Base-by-base conservation (phyloP, 2,329 filamentous ascomycete species). In the Aspergillus neoniger region DNA sequence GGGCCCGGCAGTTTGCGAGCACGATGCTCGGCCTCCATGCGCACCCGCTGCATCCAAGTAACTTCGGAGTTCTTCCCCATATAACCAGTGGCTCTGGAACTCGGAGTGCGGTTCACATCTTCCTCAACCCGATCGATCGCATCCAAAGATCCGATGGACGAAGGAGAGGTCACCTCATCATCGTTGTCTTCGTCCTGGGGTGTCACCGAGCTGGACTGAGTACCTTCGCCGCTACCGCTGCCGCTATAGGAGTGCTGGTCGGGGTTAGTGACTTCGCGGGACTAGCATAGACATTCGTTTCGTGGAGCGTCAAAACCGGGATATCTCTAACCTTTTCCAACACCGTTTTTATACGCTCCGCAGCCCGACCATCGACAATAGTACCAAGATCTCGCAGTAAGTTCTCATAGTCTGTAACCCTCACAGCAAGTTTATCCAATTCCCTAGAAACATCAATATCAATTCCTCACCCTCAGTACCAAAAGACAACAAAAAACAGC, bases 21-120 rank as follows among this genome's bases (percentile, higher is more conserved):
- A 49, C 74, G 67, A 64, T 78, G 67, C 39, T 74, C 71, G 59
- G 75, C 70, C 69, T 80, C 74, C 68, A 70, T 66, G 7, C 72
- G 73, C 23, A 80, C 61, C 39, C 76, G 72, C 61, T 80, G 78
- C 66, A 80, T 74, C 79, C 79, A 81, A 14, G 74, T 80, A 14
- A 80, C 66, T 57, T 80, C 78, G 0, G 79, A 81, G 43, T 79
- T 79, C 60, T 80, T 80, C 3, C 79, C 79, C 70, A 79, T 76
- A 61, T 76, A 81, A 1, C 78, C 77, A 1, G 76, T 80, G 7
- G 74, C 72, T 56, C 76, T 67, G 2, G 74, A 69, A 43, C 70
- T 63, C 62, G 75, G 72, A 56, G 64, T 72, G 48, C 75, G 72
- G 19, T 78, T 77, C 51, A 79, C 67, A 49, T 81, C 79, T 63